Conservation (phyloP, 192 early-diverging fungal genomes). For the Lobosporangium transversale region DNA sequence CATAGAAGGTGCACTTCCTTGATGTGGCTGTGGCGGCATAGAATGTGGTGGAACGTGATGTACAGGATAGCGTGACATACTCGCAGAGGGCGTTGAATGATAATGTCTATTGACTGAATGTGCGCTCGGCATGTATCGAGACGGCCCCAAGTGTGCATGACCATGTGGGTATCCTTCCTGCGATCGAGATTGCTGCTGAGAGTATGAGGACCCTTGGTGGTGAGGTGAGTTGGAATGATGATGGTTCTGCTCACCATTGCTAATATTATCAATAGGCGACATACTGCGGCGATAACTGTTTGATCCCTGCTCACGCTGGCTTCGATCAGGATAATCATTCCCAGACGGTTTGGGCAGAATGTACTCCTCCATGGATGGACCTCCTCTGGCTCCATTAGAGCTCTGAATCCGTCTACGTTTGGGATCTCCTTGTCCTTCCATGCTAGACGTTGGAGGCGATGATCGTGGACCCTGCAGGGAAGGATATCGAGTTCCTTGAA, state of each 20-base stretch:
- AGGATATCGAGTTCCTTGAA: constrained; percentile 31
- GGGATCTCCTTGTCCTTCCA: constrained; percentile 22
- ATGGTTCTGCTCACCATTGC: constrained; percentile 10
- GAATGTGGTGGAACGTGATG: constrained; percentile 26
- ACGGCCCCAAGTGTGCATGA: constrained; percentile 8
- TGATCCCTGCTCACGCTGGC: constrained; percentile 11
- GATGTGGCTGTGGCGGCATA: constrained; percentile 5
- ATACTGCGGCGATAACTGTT: constrained; percentile 33
- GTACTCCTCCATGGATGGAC: constrained; percentile 16
- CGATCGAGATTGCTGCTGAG: constrained; percentile 7
- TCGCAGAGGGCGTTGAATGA: constrained; percentile 38
- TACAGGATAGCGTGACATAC: constrained; percentile 44
- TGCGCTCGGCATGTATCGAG: constrained; percentile 20
- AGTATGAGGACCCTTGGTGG: constrained; percentile 22
- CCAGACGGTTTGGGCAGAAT: constrained; percentile 11
- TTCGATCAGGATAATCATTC: constrained; percentile 33
- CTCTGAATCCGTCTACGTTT: constrained; percentile 30
- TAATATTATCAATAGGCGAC: constrained; percentile 37
- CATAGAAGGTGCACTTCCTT: constrained; percentile 1
- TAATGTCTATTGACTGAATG: constrained; percentile 32
- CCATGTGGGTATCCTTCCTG: constrained; percentile 25
- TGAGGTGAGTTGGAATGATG: constrained; percentile 24
- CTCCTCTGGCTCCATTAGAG: background rate
- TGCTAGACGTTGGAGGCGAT: constrained; percentile 13
- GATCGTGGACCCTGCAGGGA: constrained; percentile 24